Evolutionary conservation across 2,329 filamentous ascomycete species (phyloP).

Genomic region (Lecanicillium sp.): DNA sequence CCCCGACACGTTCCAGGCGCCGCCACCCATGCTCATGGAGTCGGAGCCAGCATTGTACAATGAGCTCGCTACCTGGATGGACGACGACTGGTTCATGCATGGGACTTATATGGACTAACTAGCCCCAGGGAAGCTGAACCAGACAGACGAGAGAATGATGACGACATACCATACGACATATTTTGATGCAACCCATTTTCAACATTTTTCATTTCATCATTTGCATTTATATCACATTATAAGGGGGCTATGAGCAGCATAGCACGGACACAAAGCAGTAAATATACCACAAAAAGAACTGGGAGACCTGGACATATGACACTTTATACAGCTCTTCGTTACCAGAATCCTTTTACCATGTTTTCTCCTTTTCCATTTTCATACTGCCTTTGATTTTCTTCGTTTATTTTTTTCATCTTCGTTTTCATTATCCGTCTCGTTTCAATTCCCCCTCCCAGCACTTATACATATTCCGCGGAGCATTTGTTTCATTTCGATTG

Average conservation of each 20-base stretch:
- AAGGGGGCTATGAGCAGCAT: not conserved
- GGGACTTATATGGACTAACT: constrained; percentile 20
- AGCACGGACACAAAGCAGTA: not conserved
- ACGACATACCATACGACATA: not conserved
- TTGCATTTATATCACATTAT: not conserved
- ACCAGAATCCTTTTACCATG: too few relatives aligned
- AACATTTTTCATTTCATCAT: not conserved
- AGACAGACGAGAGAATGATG: not conserved
- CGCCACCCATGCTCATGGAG: constrained; percentile 24
- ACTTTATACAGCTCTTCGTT: not conserved
- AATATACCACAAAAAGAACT: not conserved
- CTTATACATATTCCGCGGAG: not conserved
- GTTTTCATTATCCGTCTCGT: not conserved
- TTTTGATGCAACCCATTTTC: not conserved
- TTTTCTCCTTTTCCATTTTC: too few relatives aligned
- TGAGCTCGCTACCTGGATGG: constrained; percentile 33
- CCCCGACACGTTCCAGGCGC: constrained; percentile 10
- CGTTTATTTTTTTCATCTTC: not conserved
- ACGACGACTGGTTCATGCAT: constrained; percentile 29
- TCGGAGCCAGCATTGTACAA: constrained; percentile 28
- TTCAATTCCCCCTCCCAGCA: constrained; percentile 2
- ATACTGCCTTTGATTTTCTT: too few relatives aligned
- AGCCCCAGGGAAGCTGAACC: not conserved
- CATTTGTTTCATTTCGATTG: not conserved
- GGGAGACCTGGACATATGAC: not conserved